phyloP scores from a whole-genome alignment of 1,139 yeast species.

The Debaryomyces udenii region DNA sequence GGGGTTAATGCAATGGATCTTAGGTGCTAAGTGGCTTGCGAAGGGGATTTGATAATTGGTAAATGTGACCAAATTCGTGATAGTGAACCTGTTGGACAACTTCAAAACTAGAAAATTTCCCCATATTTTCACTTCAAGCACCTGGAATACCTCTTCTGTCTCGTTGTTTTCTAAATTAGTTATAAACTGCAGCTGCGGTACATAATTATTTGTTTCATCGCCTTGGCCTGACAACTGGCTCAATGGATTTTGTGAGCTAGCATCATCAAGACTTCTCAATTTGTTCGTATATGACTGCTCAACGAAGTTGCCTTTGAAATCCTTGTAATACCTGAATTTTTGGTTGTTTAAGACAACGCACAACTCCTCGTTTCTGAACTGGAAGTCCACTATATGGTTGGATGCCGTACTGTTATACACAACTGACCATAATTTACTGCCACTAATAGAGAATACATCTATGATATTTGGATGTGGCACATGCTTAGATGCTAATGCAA shows the following conservation, averaged over 20 bases:
- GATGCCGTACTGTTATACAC: slow-evolving; percentile 56
- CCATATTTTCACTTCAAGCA: slow-evolving; percentile 28
- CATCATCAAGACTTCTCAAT: slow-evolving; percentile 35
- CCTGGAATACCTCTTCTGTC: slow-evolving; percentile 33
- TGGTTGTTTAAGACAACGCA: slow-evolving; percentile 63
- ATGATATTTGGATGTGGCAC: slow-evolving; percentile 42
- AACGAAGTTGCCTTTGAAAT: slow-evolving; percentile 67
- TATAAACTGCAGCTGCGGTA: slow-evolving; percentile 18
- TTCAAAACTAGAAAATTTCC: slow-evolving; percentile 35
- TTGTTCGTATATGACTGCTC: slow-evolving; percentile 47
- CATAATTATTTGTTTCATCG: slow-evolving; percentile 1
- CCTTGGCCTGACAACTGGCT: slow-evolving; percentile 3
- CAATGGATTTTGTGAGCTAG: slow-evolving; percentile 29
- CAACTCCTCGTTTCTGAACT: slow-evolving; percentile 60
- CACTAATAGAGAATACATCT: slow-evolving; percentile 57
- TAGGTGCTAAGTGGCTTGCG: slow-evolving; percentile 19
- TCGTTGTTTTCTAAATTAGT: slow-evolving; percentile 39
- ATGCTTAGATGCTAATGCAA: slow-evolving; percentile 41
- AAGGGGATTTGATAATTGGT: slow-evolving; percentile 33
- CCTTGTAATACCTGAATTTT: slow-evolving; percentile 63
- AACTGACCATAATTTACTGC: slow-evolving; percentile 49
- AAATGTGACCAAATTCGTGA: slow-evolving; percentile 30
- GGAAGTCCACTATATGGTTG: slow-evolving; percentile 59
- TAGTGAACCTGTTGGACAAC: slow-evolving; percentile 29
- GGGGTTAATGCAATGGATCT: slow-evolving; percentile 20